These are phyloP conservation scores for Sporothrix dimorphospora DNA, from an alignment of 2,329 filamentous ascomycete species.

Conservation along the genomic window DNA sequence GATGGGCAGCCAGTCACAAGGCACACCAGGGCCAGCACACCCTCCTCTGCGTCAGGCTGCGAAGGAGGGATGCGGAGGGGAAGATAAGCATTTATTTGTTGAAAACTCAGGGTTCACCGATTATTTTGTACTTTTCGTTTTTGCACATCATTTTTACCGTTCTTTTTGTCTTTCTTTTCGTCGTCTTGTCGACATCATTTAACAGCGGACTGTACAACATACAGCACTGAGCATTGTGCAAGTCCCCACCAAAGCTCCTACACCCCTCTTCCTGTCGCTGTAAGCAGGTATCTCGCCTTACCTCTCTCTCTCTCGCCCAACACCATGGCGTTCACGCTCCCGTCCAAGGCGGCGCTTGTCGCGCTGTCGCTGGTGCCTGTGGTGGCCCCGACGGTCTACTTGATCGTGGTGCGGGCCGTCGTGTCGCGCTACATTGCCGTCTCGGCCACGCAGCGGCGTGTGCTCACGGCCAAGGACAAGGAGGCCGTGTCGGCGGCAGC, in stretches of 20 bases:
- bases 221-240: not conserved
- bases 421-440: constrained; percentile 22
- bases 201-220: not conserved
- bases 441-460: not conserved
- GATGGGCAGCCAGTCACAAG: not conserved
- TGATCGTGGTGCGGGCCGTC: constrained; percentile 24
- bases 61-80: not conserved
- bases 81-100: not conserved
- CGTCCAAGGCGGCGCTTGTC: constrained; percentile 13
- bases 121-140: not conserved
- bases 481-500: not conserved
- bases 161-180: not conserved
- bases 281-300: not conserved
- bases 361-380: constrained; percentile 28
- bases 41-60: not conserved
- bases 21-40: not conserved
- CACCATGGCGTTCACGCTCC: not conserved
- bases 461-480: constrained; percentile 13
- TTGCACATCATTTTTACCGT: not conserved
- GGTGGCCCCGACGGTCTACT: constrained; percentile 23
- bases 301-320: not conserved
- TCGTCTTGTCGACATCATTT: not conserved
- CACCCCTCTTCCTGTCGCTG: not conserved
- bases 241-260: not conserved
- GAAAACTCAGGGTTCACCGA: not conserved